These are phyloP conservation scores for Xerocomus potaroensis DNA, from an alignment of 768 basidiomycete genomes.

Conservation along the genomic window DNA sequence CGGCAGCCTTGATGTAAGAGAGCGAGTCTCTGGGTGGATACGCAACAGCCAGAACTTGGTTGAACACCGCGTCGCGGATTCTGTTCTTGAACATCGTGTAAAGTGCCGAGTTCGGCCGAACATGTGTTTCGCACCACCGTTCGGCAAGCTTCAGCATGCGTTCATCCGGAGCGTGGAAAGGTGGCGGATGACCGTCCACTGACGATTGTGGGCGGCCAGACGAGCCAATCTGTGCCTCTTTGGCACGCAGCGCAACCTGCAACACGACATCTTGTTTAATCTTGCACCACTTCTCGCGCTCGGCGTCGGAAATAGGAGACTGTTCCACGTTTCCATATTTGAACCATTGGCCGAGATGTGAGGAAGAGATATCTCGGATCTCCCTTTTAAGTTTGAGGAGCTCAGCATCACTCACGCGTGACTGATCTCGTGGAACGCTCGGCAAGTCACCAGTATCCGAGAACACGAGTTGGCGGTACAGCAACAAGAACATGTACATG, in stretches of 20 bases:
- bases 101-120: conserved; percentile 57
- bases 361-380: conserved; percentile 61
- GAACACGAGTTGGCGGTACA: conserved; percentile 71
- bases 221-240: conserved; percentile 35
- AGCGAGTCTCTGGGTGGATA: conserved; percentile 44
- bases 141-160: conserved; percentile 56
- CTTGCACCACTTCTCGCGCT: conserved; percentile 48
- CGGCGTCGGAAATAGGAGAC: conserved; percentile 30
- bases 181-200: conserved; percentile 21
- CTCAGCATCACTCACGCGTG: conserved; percentile 48
- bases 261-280: conserved; percentile 65
- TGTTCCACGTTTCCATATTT: conserved; percentile 26
- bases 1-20: conserved; percentile 27
- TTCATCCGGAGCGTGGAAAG: conserved; percentile 40
- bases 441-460: conserved; percentile 39
- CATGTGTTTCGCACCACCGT: conserved; percentile 68
- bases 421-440: conserved; percentile 23
- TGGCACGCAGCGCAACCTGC: conserved; percentile 71
- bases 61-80: conserved; percentile 60
- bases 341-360: conserved; percentile 61
- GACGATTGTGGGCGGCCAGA: conserved; percentile 24
- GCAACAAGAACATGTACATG: conserved; percentile 75
- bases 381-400: conserved; percentile 66
- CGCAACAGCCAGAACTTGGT: conserved; percentile 49
- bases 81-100: conserved; percentile 57